Conservation (phyloP, 2,329 filamentous ascomycete genomes). For the Penicillium vulpinum region DNA sequence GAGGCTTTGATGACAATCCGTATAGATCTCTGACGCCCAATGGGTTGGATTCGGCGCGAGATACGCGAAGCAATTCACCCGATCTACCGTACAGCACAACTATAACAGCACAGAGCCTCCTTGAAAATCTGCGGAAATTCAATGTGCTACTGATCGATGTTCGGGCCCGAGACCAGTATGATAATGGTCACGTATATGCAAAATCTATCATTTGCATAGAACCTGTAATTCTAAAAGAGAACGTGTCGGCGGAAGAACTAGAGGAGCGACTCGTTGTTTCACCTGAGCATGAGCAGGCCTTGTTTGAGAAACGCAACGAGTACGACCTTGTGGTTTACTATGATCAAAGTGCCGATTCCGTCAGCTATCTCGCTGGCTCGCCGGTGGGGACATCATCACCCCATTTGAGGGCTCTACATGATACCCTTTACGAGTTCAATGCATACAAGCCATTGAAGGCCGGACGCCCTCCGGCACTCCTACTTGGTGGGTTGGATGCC, state of each 20-base stretch:
- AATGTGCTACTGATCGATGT: conserved; percentile 83
- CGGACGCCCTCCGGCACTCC: conserved; percentile 69
- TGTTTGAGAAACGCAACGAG: conserved; percentile 71
- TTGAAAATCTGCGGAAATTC: conserved; percentile 66
- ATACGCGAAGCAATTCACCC: conserved; percentile 45
- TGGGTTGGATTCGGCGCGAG: conserved; percentile 39
- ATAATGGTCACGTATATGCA: conserved; percentile 84
- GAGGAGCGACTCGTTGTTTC: conserved; percentile 52
- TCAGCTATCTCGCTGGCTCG: conserved; percentile 55
- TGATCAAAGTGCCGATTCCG: conserved; percentile 67
- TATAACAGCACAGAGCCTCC: conserved; percentile 70
- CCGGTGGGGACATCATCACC: conserved; percentile 48
- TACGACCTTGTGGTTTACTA: conserved; percentile 92
- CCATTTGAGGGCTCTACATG: conserved; percentile 70
- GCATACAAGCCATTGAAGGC: conserved; percentile 69
- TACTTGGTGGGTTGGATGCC: conserved; percentile 79
- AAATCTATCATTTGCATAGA: conserved; percentile 87
- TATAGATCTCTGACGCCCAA: conserved; percentile 49
- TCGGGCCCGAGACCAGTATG: conserved; percentile 74
- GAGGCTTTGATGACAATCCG: conserved; percentile 42
- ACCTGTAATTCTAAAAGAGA: conserved; percentile 70
- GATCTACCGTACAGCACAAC: conserved; percentile 57
- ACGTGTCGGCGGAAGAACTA: conserved; percentile 64
- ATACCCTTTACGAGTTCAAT: conserved; percentile 81
- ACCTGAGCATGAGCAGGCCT: conserved; percentile 62